A percentile compares a stretch with the other conserved stretches of the same genome.
Evolutionary conservation across 108 stramenopile species (phyloP).

Genomic region (Epipyxis sp.): DNA sequence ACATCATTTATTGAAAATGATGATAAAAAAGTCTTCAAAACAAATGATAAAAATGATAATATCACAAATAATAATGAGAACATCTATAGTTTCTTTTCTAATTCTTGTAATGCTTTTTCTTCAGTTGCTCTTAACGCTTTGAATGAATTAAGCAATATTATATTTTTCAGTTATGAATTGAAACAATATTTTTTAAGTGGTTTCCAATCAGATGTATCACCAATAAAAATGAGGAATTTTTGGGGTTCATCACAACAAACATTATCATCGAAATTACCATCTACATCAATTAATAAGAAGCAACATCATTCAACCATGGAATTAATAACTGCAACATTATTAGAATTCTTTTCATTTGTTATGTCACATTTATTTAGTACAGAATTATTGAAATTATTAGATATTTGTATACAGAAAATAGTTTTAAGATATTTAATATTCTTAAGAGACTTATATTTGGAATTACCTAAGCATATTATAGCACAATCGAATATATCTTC

Average conservation of each 20-base stretch:
- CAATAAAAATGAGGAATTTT: too few species aligned
- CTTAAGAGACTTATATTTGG: not conserved
- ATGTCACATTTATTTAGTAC: not conserved
- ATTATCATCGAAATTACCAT: not conserved
- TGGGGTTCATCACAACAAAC: not conserved
- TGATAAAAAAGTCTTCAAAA: not conserved
- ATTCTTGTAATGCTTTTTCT: not conserved
- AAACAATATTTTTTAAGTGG: constrained; percentile 1
- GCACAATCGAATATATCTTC: too few species aligned
- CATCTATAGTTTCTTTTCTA: not conserved
- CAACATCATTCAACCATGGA: not conserved
- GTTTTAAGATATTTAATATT: not conserved
- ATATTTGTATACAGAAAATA: not conserved
- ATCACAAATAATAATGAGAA: not conserved
- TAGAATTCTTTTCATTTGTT: not conserved
- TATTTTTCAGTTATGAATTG: not conserved
- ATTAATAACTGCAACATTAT: not conserved
- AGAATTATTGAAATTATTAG: not conserved
- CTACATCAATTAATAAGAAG: not conserved
- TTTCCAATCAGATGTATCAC: too few species aligned
- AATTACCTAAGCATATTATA: too few species aligned
- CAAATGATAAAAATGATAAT: not conserved
- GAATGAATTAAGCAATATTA: not conserved
- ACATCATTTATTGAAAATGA: not conserved
- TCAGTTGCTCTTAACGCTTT: not conserved